Conservation (phyloP, 179 eudicot species). For the Camellia oleifera region DNA sequence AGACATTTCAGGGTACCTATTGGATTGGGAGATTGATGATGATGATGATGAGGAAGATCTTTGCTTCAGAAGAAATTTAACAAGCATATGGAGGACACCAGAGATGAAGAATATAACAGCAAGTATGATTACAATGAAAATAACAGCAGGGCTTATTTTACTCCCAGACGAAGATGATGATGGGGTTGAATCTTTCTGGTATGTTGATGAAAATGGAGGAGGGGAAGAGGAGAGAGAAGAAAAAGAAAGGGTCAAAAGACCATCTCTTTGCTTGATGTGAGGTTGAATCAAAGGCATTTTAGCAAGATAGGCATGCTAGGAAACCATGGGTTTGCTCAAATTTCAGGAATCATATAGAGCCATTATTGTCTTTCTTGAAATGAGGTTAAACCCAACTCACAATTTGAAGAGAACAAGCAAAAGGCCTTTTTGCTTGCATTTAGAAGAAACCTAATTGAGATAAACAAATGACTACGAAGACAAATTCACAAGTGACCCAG, state of each 20-base stretch:
- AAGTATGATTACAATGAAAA: slow-evolving; percentile 39
- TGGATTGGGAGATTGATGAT: slow-evolving; percentile 24
- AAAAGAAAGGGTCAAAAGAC: slow-evolving; percentile 16
- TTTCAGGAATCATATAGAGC: neutral
- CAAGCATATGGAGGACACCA: slow-evolving; percentile 45
- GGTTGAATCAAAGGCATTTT: slow-evolving; percentile 43
- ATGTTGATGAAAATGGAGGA: slow-evolving; percentile 19
- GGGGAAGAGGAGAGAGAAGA: slow-evolving; percentile 11
- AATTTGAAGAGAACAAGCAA: slow-evolving; percentile 8
- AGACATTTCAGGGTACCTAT: slow-evolving; percentile 31
- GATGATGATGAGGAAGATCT: slow-evolving; percentile 36
- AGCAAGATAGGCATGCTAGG: neutral
- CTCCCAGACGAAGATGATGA: slow-evolving; percentile 32
- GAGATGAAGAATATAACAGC: slow-evolving; percentile 46
- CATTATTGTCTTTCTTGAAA: slow-evolving; percentile 22
- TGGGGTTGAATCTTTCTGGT: slow-evolving; percentile 13
- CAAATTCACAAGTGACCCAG: slow-evolving; percentile 6
- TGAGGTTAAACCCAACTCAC: slow-evolving; percentile 30
- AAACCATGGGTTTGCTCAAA: slow-evolving; percentile 16
- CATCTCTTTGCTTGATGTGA: slow-evolving; percentile 21
- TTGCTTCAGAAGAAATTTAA: slow-evolving; percentile 38
- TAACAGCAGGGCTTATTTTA: slow-evolving; percentile 42
- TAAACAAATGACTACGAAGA: neutral
- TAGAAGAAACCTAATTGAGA: slow-evolving; percentile 21
- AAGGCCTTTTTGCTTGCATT: slow-evolving; percentile 10